A percentile compares a stretch with the other conserved stretches of the same genome.
Evolutionary conservation across 2,329 filamentous ascomycete genomes (phyloP).

Genomic region (Hypoxylon sp.): DNA sequence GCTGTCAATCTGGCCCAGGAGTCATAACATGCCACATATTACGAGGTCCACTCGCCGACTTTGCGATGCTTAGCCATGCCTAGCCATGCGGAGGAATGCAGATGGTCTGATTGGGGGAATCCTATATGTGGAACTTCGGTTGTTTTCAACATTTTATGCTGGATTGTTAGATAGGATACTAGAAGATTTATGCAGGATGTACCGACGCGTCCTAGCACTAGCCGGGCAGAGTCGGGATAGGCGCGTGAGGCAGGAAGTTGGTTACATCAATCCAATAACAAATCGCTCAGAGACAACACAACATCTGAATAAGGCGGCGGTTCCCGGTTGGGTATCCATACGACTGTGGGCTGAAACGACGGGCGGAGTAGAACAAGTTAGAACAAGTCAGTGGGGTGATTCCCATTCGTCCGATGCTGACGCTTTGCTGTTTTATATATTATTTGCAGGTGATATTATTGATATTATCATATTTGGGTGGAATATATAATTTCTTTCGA

Average conservation of each 20-base stretch:
- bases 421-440: conserved; percentile 23
- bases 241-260: conserved; percentile 27
- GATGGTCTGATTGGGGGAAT: conserved; percentile 38
- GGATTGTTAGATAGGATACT: conserved; percentile 28
- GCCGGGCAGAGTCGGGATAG: conserved; percentile 42
- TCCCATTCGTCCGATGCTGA: conserved; percentile 43
- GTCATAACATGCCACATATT: conserved; percentile 44
- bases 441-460: conserved; percentile 16
- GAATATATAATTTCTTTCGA: conserved; percentile 2
- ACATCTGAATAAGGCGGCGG: conserved; percentile 37
- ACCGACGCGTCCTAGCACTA: conserved; percentile 23
- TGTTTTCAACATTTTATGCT: conserved; percentile 24
- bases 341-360: conserved; percentile 34
- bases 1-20: conserved; percentile 27
- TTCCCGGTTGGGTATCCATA: conserved; percentile 42
- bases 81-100: conserved; percentile 27
- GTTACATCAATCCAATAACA: conserved; percentile 30
- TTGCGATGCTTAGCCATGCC: conserved; percentile 22
- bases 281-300: conserved; percentile 34
- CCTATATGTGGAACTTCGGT: conserved; percentile 42
- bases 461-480: not conserved
- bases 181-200: conserved; percentile 12
- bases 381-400: conserved; percentile 41
- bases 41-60: conserved; percentile 30
- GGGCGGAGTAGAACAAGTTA: conserved; percentile 28